A percentile compares a stretch with the other conserved stretches of the same genome.
Evolutionary conservation across 176 grass and related monocot genomes (phyloP).

Genomic region (Aechmea fasciata): DNA sequence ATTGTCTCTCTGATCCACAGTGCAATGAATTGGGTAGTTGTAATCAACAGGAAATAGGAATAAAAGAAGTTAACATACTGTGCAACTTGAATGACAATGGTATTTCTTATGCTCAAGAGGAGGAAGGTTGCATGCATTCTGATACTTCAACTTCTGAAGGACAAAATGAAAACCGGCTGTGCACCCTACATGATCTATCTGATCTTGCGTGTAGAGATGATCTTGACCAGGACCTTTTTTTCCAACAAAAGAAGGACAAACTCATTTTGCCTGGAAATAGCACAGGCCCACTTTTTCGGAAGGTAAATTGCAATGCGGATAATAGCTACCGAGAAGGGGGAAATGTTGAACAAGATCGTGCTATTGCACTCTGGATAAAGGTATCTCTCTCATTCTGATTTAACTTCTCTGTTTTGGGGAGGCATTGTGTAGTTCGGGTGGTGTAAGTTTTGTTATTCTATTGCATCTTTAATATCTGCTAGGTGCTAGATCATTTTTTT

Average conservation of each 20-base stretch:
- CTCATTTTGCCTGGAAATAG: slow-evolving; percentile 25
- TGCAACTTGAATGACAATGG: slow-evolving; percentile 30
- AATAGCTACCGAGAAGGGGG: slow-evolving; percentile 24
- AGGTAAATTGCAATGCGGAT: slow-evolving; percentile 31
- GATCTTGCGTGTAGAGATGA: slow-evolving; percentile 46
- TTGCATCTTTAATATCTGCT: background rate
- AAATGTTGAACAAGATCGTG: slow-evolving; percentile 43
- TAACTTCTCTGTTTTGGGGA: background rate
- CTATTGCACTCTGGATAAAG: slow-evolving; percentile 91
- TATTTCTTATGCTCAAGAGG: slow-evolving; percentile 17
- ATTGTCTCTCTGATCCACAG: slow-evolving; percentile 8
- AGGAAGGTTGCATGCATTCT: background rate
- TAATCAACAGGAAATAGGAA: background rate
- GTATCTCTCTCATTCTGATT: slow-evolving; percentile 25
- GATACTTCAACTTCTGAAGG: slow-evolving; percentile 14
- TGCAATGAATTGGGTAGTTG: background rate
- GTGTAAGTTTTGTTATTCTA: background rate
- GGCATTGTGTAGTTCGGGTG: background rate
- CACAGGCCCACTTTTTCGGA: slow-evolving; percentile 20
- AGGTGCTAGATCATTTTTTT: background rate
- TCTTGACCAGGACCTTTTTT: slow-evolving; percentile 28
- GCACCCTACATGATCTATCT: slow-evolving; percentile 39
- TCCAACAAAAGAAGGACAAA: slow-evolving; percentile 24
- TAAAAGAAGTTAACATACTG: slow-evolving; percentile 13
- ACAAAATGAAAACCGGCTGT: slow-evolving; percentile 28